Evolutionary conservation across 352 stramenopile genomes (phyloP).

Genomic region (Phytophthora citricola): DNA sequence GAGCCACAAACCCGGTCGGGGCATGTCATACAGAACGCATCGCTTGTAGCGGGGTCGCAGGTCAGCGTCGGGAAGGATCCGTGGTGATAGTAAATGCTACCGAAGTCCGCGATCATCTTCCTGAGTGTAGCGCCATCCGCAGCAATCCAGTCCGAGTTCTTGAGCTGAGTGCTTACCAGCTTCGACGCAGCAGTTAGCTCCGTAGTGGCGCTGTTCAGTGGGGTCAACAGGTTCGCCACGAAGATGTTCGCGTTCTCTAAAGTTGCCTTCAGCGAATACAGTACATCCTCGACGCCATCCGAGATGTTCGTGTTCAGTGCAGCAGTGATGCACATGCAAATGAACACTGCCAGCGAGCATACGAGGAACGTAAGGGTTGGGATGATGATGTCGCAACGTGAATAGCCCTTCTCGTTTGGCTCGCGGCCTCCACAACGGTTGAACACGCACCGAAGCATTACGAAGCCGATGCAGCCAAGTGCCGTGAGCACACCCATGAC

Average conservation of each 20-base stretch:
- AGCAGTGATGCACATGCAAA: constrained; percentile 77
- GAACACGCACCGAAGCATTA: constrained; percentile 79
- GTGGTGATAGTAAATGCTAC: constrained; percentile 56
- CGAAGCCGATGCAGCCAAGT: constrained; percentile 61
- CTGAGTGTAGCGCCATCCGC: constrained; percentile 54
- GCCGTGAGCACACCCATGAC: constrained; percentile 75
- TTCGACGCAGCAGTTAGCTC: constrained; percentile 52
- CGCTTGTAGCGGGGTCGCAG: constrained; percentile 46
- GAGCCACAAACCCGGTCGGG: constrained; percentile 60
- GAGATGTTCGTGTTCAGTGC: constrained; percentile 87
- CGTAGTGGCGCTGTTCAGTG: constrained; percentile 49
- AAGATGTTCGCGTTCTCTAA: constrained; percentile 85
- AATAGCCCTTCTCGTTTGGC: constrained; percentile 79
- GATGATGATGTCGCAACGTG: constrained; percentile 77
- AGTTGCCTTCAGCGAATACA: constrained; percentile 74
- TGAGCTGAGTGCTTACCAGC: constrained; percentile 47
- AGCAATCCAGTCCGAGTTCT: constrained; percentile 61
- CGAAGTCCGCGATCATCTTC: constrained; percentile 70
- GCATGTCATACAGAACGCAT: constrained; percentile 61
- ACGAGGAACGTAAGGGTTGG: constrained; percentile 67
- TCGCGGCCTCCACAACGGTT: constrained; percentile 83
- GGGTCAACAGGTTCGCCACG: constrained; percentile 61
- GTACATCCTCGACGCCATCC: constrained; percentile 60
- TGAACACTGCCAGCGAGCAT: constrained; percentile 79
- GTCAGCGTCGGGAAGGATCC: constrained; percentile 60